These are phyloP conservation scores for Alternaria alternata DNA, from an alignment of 2,329 filamentous ascomycete genomes.

Conservation along the genomic window DNA sequence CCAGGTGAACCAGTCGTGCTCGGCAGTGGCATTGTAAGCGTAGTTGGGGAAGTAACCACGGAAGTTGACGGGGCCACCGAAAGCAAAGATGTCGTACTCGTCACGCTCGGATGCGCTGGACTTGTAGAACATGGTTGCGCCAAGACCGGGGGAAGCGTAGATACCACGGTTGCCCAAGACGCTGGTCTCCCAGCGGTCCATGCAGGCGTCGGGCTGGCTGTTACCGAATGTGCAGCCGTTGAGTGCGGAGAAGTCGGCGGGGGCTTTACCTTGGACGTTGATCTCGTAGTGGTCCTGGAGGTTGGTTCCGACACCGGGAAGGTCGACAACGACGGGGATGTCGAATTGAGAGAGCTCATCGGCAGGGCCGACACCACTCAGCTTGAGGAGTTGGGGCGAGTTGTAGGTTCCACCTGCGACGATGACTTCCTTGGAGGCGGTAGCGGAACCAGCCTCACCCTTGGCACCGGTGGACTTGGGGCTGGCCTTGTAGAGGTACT, in stretches of 20 bases:
- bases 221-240: conserved; percentile 53
- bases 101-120: conserved; percentile 55
- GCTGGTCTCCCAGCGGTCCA: conserved; percentile 54
- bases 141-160: conserved; percentile 61
- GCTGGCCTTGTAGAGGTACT: conserved; percentile 54
- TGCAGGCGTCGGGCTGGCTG: conserved; percentile 56
- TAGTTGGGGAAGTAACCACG: conserved; percentile 64
- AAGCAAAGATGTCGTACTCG: conserved; percentile 64
- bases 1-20: conserved; percentile 61
- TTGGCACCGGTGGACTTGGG: conserved; percentile 42
- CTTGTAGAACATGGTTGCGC: conserved; percentile 57
- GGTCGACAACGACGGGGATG: conserved; percentile 64
- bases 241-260: conserved; percentile 46
- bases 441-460: conserved; percentile 50
- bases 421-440: conserved; percentile 44
- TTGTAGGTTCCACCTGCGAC: conserved; percentile 64
- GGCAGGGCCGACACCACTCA: conserved; percentile 68
- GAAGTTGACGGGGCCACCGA: conserved; percentile 64
- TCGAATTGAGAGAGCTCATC: conserved; percentile 61
- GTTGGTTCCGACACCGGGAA: conserved; percentile 70
- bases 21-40: conserved; percentile 59
- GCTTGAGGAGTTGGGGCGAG: conserved; percentile 70
- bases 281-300: conserved; percentile 68
- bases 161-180: conserved; percentile 56
- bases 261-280: conserved; percentile 56